Conservation (phyloP, 2,329 filamentous ascomycete species). For the Talaromyces marneffei region DNA sequence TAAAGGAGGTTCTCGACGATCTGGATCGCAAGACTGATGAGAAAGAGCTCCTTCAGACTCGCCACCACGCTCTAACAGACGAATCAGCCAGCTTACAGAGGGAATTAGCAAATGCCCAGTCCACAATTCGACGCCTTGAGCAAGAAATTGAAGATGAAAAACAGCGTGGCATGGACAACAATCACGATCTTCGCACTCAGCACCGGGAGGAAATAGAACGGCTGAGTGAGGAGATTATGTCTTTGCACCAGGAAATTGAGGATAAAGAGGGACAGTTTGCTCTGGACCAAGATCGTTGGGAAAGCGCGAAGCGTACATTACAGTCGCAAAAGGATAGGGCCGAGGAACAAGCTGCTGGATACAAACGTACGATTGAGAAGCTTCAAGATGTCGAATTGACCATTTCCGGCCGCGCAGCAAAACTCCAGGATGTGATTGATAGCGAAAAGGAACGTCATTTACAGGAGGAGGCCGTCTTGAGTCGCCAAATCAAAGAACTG, state of each 20-base stretch:
- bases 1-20: constrained; percentile 56
- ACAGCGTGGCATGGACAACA: constrained; percentile 54
- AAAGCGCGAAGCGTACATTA: constrained; percentile 58
- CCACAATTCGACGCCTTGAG: constrained; percentile 44
- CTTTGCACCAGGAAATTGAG: constrained; percentile 59
- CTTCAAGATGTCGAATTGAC: constrained; percentile 63
- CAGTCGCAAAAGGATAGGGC: constrained; percentile 61
- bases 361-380: constrained; percentile 66
- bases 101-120: constrained; percentile 50
- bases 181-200: constrained; percentile 53
- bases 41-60: constrained; percentile 63
- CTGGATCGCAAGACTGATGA: constrained; percentile 54
- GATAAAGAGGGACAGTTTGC: constrained; percentile 66
- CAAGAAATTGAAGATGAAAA: constrained; percentile 49
- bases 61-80: constrained; percentile 60
- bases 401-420: constrained; percentile 61
- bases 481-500: constrained; percentile 67
- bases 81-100: constrained; percentile 63
- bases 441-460: constrained; percentile 67
- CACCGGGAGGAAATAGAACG: constrained; percentile 52
- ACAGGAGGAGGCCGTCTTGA: constrained; percentile 64
- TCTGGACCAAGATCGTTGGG: constrained; percentile 67
- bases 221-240: constrained; percentile 53
- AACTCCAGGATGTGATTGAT: constrained; percentile 61
- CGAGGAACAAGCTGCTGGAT: constrained; percentile 60